Evolutionary conservation across 768 basidiomycete genomes (phyloP), one percentile per base, ranked within the genome.

Genomic region (Termitomyces heimii): DNA sequence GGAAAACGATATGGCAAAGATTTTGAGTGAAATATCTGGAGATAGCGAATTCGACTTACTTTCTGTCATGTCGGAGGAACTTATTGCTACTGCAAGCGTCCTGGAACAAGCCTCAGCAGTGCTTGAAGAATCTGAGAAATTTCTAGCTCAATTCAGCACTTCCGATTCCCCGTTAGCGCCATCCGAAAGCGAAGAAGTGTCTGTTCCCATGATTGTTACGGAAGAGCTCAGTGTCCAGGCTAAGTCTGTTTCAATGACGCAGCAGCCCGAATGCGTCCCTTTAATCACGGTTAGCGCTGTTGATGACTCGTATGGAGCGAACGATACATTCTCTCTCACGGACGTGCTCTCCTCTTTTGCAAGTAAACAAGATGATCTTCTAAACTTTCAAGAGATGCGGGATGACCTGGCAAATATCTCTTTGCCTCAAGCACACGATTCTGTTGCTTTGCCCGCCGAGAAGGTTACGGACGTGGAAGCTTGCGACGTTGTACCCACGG

Each of bases 241-340:
- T 37, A 28, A 37, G 8, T 26, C 32, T 35, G 22, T 34, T 14
- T 9, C 24, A 9, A 24, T 35, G 1, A 24, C 4, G 20, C 49
- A 37, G 16, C 49, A 24, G 9, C 16, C 12, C 10, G 51, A 40
- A 29, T 28, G 12, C 29, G 26, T 28, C 9, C 39, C 51, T 40
- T n/a, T 40, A 26, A 52, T 52, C n/a, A 39, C 39, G 6, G n/a
- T 39, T n/a, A 37, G 16, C 16, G 35, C 24, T n/a, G 24, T 26
- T 6, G 10, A 51, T n/a, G 35, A 51, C 7, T 52, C 39, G 4
- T 29, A 52, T 26, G 51, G 37, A 20, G n/a, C 26, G 18, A 53
- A 57, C 37, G 50, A 57, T 28, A 52, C 51, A 3, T 34, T 57
- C 43, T 57, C 56, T n/a, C 31, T 53, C 5, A 29, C 56, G 10